Evolutionary conservation across 306 rosid genomes (phyloP), one percentile per base, ranked within the genome.

Genomic region (Senna tora): DNA sequence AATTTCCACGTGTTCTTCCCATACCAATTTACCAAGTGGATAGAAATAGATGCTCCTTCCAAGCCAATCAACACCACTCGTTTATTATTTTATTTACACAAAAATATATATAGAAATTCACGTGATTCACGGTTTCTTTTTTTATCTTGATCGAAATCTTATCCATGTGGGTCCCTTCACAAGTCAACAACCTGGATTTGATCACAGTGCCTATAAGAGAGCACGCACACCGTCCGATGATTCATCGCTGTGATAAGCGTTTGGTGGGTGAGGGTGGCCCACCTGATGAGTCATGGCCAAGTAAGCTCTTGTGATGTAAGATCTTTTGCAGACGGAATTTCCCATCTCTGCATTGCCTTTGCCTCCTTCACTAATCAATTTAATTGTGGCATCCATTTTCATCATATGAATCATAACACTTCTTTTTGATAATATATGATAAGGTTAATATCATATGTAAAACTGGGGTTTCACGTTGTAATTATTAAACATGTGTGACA

Each of bases 221-320:
- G 14, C 64, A 65, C 12, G 19, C 11, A 5, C 64, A 46, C 77
- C 74, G 72, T 74, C 72, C 13, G 65, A 74, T 74, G 73, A 19
- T 34, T 52, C 60, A 10, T 34, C 9, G 10, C 43, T 4, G 42
- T 11, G 30, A 41, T 42, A 43, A 13, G 56, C 71, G 46, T 71
- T 7, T 43, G 30, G 42, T 15, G 36, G 12, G 42, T 15, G 36
- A 8, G 17, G n/a, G 41, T 69, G 75, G 14, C 65, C 75, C 70
- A 47, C 9, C 20, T 9, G 53, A 72, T 60, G 34, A 64, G 55
- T 64, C 65, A 41, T 16, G 9, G 58, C 57, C 54, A 14, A 52
- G 22, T 16, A 63, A 41, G 43, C 43, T 60, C 20, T 46, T 49
- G 38, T 21, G 41, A 65, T 6, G 69, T 64, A 20, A 42, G 7